These are phyloP conservation scores for Populus tremula DNA, from an alignment of 345 rosid species.

Conservation along the genomic window DNA sequence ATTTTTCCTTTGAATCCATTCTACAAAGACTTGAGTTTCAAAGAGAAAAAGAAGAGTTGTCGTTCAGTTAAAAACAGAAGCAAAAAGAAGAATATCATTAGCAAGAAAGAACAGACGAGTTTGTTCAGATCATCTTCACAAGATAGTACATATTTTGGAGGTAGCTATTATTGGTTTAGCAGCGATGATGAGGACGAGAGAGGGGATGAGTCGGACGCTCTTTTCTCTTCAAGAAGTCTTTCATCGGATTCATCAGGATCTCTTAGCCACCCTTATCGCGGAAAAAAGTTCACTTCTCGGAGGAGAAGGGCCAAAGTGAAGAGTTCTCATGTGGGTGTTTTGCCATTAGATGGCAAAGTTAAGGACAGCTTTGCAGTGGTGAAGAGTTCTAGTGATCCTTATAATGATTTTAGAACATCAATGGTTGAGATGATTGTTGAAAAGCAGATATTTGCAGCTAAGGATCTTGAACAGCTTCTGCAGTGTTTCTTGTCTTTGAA, in stretches of 20 bases:
- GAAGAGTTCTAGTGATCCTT: conserved; percentile 48
- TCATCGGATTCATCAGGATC: conserved; percentile 63
- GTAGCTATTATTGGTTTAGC: conserved; percentile 59
- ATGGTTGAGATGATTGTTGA: conserved; percentile 79
- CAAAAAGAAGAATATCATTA: conserved; percentile 27
- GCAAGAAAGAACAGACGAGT: neutral
- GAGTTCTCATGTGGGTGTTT: conserved; percentile 13
- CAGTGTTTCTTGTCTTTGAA: conserved; percentile 47
- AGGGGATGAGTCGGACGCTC: conserved; percentile 44
- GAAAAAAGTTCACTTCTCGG: conserved; percentile 11
- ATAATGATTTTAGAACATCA: conserved; percentile 60
- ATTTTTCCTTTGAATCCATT: conserved; percentile 36
- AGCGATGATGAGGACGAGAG: conserved; percentile 45
- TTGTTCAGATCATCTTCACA: conserved; percentile 51
- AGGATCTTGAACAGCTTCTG: conserved; percentile 62
- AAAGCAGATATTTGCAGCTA: conserved; percentile 54
- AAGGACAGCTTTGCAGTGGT: conserved; percentile 81
- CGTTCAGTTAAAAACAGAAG: neutral
- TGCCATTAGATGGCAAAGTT: conserved; percentile 38
- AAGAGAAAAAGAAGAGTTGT: conserved; percentile 31
- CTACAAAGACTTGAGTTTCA: conserved; percentile 22
- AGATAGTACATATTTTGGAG: conserved; percentile 36
- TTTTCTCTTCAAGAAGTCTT: conserved; percentile 68
- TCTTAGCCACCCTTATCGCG: neutral
- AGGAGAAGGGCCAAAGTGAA: conserved; percentile 14